Conservation (phyloP, 148 eudicot species). For the Persicaria tinctoria region DNA sequence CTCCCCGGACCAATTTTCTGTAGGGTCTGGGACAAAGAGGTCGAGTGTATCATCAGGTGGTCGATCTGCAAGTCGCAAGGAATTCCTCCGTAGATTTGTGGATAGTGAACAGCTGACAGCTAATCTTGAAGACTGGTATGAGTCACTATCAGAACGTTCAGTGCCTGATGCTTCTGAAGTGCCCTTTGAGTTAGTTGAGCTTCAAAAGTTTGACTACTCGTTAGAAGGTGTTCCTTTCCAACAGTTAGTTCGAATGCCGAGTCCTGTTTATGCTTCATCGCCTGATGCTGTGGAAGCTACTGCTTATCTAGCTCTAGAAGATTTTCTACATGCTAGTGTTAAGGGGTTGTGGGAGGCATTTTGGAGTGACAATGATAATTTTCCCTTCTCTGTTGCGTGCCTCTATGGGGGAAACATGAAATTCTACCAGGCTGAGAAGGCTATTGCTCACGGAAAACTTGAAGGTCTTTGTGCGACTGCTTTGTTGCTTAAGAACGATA, state of each 20-base stretch:
- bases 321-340: constrained; percentile 39
- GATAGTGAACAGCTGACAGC: constrained; percentile 47
- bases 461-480: constrained; percentile 74
- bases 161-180: constrained; percentile 47
- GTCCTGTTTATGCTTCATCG: no score
- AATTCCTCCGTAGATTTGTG: constrained; percentile 67
- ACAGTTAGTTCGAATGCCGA: no score
- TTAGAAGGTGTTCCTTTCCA: constrained; percentile 54
- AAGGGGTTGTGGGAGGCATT: constrained; percentile 91
- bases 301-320: constrained; percentile 22
- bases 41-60: constrained; percentile 70
- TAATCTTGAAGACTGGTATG: constrained; percentile 61
- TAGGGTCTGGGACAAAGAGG: constrained; percentile 70
- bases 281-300: no score
- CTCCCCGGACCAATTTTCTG: constrained; percentile 71
- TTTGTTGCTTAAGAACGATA: constrained; percentile 64
- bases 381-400: constrained; percentile 68
- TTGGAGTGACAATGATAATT: constrained; percentile 60
- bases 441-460: constrained; percentile 70
- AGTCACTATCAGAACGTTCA: constrained; percentile 40
- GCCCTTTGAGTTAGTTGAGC: constrained; percentile 86
- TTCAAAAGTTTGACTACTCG: constrained; percentile 91
- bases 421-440: constrained; percentile 84
- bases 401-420: constrained; percentile 50
- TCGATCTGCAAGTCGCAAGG: constrained; percentile 51